Evolutionary conservation across 1,284 basidiomycete genomes (phyloP), one percentile per base, ranked within the genome.

Genomic region (Leccinum insolens): DNA sequence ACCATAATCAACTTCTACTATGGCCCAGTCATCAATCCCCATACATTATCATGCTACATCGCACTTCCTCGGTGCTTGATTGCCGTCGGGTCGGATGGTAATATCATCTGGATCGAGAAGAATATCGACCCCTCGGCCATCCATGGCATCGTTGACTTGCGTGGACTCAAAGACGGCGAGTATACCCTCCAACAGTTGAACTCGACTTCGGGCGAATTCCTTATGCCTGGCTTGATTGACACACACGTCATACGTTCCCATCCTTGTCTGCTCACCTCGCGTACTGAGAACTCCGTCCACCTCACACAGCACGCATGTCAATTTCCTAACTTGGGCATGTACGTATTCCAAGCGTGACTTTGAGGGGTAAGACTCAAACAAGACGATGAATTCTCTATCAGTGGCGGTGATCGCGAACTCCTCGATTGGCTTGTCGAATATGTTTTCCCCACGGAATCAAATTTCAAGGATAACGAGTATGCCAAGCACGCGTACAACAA

Each of bases 211-310:
- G 92, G 92, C 4, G 89, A 95, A 74, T 96, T 96, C 77, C 75
- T 97, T 61, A 88, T 94, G 74, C 95, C 95, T 5, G 95, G 95
- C 20, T 90, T 96, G 74, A 84, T 96, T 65, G 95, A 97, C 80
- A 95, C 94, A 5, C 95, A 96, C 78, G 94, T 92, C 25, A 91
- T 93, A 75, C 78, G 88, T 78, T 46, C 3, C 22, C 25, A n/a
- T 59, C 25, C 28, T 31, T 15, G 22, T 59, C 57, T 28, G 4
- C 17, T 20, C 39, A 3, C 44, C 39, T 14, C 7, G 3, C 22
- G n/a, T 15, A 41, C n/a, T 5, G n/a, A 44, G 8, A 6, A n/a
- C 55, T 60, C 5, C 39, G 14, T 34, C 15, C 66, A 31, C 49
- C 28, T 28, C 31, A 3, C n/a, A 41, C 70, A 95, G 93, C 94